Evolutionary conservation across 139 green algal genomes (phyloP).

Genomic region (Diplosphaera chodatii): DNA sequence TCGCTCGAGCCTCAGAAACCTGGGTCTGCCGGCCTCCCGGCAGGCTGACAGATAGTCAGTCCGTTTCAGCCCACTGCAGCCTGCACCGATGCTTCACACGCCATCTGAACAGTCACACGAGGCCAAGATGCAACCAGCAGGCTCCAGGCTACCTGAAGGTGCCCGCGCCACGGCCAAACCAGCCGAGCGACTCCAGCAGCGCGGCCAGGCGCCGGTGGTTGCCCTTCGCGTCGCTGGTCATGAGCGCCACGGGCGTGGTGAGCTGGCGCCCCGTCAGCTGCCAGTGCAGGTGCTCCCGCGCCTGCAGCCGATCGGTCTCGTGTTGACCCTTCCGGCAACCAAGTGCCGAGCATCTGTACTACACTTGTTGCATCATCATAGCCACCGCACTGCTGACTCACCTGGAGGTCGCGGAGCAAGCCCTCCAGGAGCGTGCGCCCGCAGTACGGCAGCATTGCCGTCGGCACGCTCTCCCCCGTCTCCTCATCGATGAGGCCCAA

Average conservation of each 20-base stretch:
- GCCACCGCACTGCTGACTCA: no score
- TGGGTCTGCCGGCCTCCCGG: no score
- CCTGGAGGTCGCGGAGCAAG: conserved; percentile 88
- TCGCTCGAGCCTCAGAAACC: no score
- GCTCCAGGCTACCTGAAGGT: conserved; percentile 57
- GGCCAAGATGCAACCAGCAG: no score
- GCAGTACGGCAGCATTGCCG: conserved; percentile 90
- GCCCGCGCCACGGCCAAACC: conserved; percentile 74
- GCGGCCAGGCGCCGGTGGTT: conserved; percentile 78
- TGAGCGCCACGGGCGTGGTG: conserved; percentile 90
- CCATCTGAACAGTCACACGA: no score
- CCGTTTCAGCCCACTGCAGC: no score
- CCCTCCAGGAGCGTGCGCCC: conserved; percentile 85
- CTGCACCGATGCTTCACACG: no score
- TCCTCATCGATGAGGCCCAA: conserved; percentile 79
- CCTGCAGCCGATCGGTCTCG: conserved; percentile 46
- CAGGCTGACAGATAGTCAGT: no score
- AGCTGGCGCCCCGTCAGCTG: conserved; percentile 69
- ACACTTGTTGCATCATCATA: no score
- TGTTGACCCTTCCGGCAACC: no score
- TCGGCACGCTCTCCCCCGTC: conserved; percentile 84
- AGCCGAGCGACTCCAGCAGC: conserved; percentile 56
- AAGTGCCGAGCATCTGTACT: no score
- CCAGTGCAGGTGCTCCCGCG: conserved; percentile 92
- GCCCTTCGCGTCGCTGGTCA: conserved; percentile 95